Percentiles rank a stretch among this genome's conserved stretches.
Evolutionary conservation across 371 early-diverging fungal genomes (phyloP).

Genomic region (Circinella umbellata): DNA sequence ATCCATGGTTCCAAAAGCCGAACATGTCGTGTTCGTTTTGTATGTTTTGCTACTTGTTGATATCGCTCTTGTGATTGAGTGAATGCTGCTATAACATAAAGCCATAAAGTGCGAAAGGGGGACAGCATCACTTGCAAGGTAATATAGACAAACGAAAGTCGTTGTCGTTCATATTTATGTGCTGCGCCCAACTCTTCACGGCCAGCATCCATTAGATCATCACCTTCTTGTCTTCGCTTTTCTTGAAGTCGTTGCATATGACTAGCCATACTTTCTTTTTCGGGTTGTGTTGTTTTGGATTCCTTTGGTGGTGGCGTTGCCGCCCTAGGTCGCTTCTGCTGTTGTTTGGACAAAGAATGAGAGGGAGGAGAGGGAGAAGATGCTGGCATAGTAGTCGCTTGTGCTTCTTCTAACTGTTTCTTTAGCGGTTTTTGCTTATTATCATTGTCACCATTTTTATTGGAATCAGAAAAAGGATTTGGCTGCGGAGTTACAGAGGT

Average conservation of each 20-base stretch:
- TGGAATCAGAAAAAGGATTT: background rate
- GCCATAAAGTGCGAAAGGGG: constrained; percentile 40
- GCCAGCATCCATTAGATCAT: constrained; percentile 23
- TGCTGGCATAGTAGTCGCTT: constrained; percentile 17
- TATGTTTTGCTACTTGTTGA: constrained; percentile 43
- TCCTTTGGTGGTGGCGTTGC: constrained; percentile 1
- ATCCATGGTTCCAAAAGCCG: constrained; percentile 44
- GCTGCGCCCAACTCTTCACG: constrained; percentile 23
- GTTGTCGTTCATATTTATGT: constrained; percentile 23
- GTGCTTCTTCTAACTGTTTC: constrained; percentile 22
- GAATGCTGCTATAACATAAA: constrained; percentile 35
- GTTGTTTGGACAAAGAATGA: too few species aligned
- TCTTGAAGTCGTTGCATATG: constrained; percentile 49
- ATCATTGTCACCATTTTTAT: background rate
- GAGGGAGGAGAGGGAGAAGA: background rate
- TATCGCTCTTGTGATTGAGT: constrained; percentile 53
- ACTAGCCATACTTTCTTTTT: constrained; percentile 30
- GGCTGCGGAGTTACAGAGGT: background rate
- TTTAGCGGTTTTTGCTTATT: background rate
- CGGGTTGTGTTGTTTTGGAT: background rate
- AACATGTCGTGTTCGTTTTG: constrained; percentile 41
- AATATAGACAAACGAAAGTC: constrained; percentile 52
- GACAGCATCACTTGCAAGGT: constrained; percentile 46
- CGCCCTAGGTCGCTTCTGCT: background rate
- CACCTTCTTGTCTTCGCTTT: constrained; percentile 33